Conservation (phyloP, 345 rosid genomes). For the Arabis alpina region DNA sequence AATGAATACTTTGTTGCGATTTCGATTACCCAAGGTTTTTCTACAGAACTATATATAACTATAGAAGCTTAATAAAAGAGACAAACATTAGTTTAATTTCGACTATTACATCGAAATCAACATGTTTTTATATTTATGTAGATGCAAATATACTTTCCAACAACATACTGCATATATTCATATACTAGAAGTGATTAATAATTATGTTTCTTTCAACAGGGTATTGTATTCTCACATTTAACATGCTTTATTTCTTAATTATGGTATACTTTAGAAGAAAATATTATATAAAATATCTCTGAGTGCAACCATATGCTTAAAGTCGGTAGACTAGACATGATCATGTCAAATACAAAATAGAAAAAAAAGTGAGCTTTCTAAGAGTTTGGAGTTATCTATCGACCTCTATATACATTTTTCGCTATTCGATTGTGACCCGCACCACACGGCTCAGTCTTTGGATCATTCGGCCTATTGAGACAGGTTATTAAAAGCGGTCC, state of each 20-base stretch:
- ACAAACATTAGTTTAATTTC: background rate
- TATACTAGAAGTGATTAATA: background rate
- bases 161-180: background rate
- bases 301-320: constrained; percentile 1
- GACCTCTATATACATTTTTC: constrained; percentile 38
- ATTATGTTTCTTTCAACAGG: constrained; percentile 7
- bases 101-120: background rate
- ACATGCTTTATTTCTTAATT: constrained; percentile 18
- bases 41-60: background rate
- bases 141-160: too few species aligned
- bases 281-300: constrained; percentile 26
- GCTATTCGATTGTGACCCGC: constrained; percentile 39
- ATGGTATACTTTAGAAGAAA: constrained; percentile 25
- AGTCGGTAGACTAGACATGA: constrained; percentile 42
- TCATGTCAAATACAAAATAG: constrained; percentile 19
- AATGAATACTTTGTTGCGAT: background rate
- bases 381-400: constrained; percentile 42
- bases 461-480: constrained; percentile 15
- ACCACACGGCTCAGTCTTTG: constrained; percentile 30
- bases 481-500: constrained; percentile 18
- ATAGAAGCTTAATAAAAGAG: background rate
- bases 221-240: constrained; percentile 30
- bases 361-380: constrained; percentile 21
- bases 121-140: too few species aligned
- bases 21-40: background rate